Conservation (phyloP, 2,329 filamentous ascomycete genomes). For the Paecilomyces sp. region DNA sequence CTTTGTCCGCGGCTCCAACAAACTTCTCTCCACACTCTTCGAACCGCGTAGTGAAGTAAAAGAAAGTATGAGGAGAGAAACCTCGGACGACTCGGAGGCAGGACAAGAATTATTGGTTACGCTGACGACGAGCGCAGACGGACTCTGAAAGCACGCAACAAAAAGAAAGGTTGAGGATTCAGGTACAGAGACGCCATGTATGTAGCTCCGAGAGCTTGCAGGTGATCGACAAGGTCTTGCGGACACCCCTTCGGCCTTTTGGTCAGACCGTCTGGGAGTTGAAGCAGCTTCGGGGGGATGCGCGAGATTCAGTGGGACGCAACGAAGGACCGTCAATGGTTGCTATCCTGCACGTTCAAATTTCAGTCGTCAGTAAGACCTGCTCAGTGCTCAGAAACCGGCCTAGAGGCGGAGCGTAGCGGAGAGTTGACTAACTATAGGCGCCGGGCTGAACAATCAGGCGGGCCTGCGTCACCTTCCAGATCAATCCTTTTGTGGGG, state of each 20-base stretch:
- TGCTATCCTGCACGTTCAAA: background rate
- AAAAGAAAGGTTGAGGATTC: conserved; percentile 2
- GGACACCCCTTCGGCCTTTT: background rate
- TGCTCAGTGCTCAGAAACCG: background rate
- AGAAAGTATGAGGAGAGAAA: background rate
- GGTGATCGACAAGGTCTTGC: background rate
- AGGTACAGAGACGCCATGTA: conserved; percentile 2
- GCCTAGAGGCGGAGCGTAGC: background rate
- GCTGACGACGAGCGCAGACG: background rate
- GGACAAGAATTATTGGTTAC: background rate
- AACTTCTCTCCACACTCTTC: background rate
- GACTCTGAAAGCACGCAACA: background rate
- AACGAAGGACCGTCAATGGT: background rate
- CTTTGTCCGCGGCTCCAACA: background rate
- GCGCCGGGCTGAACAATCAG: background rate
- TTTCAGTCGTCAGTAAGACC: background rate
- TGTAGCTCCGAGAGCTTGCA: background rate
- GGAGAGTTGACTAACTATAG: background rate
- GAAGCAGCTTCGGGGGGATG: background rate
- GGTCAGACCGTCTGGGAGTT: background rate
- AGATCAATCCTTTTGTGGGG: background rate
- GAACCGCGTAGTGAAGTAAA: background rate
- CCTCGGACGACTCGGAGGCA: background rate
- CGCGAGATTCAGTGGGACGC: background rate
- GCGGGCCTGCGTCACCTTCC: background rate